Evolutionary conservation across 306 rosid genomes (phyloP), one percentile per base, ranked within the genome.

Genomic region (Cyclanthera cordifolia): DNA sequence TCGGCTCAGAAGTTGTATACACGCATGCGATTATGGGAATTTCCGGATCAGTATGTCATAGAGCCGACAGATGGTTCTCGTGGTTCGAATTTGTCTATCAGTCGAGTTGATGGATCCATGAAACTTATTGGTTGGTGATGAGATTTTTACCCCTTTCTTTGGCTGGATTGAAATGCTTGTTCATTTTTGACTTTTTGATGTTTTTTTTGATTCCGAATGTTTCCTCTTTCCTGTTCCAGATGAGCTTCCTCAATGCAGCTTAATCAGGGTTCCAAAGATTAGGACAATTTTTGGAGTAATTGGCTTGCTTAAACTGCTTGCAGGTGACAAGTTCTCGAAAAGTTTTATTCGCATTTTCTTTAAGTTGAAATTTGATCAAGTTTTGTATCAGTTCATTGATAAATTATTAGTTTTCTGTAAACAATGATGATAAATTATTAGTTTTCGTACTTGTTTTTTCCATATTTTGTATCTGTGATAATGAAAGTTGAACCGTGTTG

Each of bases 31-130:
- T 83, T 93, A 20, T 93, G 99, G 99, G 96, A 87, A 76, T 87
- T 87, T 75, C 87, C 94, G n/a, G 90, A 87, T 79, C 94, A 85
- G 84, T 87, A 78, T 74, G 91, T 90, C 57, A 73, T 90, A 48
- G 95, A 93, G 82, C 96, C 99, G 13, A 90, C 95, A 7, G 99
- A 93, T 82, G 99, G 94, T 39, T 85, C 95, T 77, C 81, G 80
- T 67, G 89, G 88, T 76, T 83, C 94, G 48, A 85, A 86, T 63
- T 77, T 87, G 90, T 75, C 91, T 1, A 83, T 92, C 30, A 83
- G 84, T 58, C 84, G 95, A n/a, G 77, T 73, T 10, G 96, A 93
- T 60, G 96, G 94, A 34, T 89, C 96, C 23, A 80, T 90, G 90
- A 86, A 79, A 68, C 90, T 93, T 67, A 84, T 93, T 54, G 96